Conservation (phyloP, 148 eudicot genomes). For the Persicaria tinctoria region DNA sequence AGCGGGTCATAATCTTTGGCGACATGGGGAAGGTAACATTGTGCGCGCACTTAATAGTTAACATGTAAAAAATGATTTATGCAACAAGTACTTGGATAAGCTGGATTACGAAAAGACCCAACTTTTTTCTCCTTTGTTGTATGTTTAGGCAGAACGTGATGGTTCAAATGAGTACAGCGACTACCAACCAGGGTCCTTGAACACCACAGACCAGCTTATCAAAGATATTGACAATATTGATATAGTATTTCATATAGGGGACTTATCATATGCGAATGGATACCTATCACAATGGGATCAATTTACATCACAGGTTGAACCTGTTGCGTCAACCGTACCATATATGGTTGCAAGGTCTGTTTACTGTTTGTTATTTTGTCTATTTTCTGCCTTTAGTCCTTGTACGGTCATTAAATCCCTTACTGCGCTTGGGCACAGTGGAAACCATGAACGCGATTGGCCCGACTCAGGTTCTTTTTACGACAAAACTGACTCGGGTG, state of each 20-base stretch:
- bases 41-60: not conserved
- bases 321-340: conserved; percentile 70
- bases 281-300: conserved; percentile 96
- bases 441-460: conserved; percentile 94
- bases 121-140: too few relatives aligned
- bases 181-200: conserved; percentile 78
- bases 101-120: too few relatives aligned
- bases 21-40: conserved; percentile 88
- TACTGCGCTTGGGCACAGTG: conserved; percentile 27
- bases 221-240: conserved; percentile 60
- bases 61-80: not conserved
- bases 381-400: not conserved
- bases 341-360: conserved; percentile 85
- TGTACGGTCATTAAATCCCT: not conserved
- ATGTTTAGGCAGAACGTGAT: conserved; percentile 50
- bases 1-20: conserved; percentile 73
- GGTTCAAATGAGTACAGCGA: conserved; percentile 75
- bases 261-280: conserved; percentile 66
- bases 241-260: conserved; percentile 86
- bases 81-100: too few relatives aligned
- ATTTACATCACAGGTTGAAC: conserved; percentile 79
- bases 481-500: conserved; percentile 58
- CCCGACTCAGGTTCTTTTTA: conserved; percentile 73
- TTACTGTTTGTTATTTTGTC: not conserved
- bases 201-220: conserved; percentile 70